phyloP scores from a whole-genome alignment of 495 filamentous ascomycete species.

The Hypoxylon crocopeplum region DNA sequence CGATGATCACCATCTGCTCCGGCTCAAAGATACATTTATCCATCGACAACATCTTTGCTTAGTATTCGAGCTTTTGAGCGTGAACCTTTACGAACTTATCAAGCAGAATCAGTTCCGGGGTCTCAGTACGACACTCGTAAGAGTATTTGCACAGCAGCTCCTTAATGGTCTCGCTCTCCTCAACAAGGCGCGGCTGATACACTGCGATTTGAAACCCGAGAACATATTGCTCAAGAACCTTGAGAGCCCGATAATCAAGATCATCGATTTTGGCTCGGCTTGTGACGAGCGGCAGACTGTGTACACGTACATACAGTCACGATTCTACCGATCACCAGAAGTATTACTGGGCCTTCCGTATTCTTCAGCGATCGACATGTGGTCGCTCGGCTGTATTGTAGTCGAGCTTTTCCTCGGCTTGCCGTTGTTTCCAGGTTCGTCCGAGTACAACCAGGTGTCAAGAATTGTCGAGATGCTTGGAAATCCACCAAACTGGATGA shows the following conservation, averaged over 20 bases:
- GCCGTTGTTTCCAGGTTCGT: constrained; percentile 95
- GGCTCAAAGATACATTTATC: constrained; percentile 98
- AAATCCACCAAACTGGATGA: constrained; percentile 97
- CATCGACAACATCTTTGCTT: constrained; percentile 97
- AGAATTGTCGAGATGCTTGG: constrained; percentile 99
- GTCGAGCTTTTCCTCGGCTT: constrained; percentile 97
- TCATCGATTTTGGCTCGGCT: constrained; percentile 99
- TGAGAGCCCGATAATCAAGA: constrained; percentile 99
- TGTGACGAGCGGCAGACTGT: constrained; percentile 99
- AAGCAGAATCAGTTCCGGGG: constrained; percentile 99
- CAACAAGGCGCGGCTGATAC: constrained; percentile 96
- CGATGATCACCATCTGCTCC: constrained; percentile 95
- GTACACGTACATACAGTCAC: constrained; percentile 99
- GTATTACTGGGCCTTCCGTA: constrained; percentile 94
- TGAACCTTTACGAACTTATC: constrained; percentile 98
- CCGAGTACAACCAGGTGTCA: constrained; percentile 98
- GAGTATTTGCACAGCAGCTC: constrained; percentile 97
- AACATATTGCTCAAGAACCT: constrained; percentile 98
- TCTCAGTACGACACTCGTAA: constrained; percentile 94
- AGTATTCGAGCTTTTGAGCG: constrained; percentile 95
- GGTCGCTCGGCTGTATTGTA: constrained; percentile 98
- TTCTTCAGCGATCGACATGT: constrained; percentile 99
- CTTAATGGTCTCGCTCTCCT: constrained; percentile 90
- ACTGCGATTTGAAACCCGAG: constrained; percentile 98
- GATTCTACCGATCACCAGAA: constrained; percentile 97